Evolutionary conservation across 2,329 filamentous ascomycete species (phyloP), one percentile per base, ranked within the genome.

Genomic region (Ceratocystis destructans): DNA sequence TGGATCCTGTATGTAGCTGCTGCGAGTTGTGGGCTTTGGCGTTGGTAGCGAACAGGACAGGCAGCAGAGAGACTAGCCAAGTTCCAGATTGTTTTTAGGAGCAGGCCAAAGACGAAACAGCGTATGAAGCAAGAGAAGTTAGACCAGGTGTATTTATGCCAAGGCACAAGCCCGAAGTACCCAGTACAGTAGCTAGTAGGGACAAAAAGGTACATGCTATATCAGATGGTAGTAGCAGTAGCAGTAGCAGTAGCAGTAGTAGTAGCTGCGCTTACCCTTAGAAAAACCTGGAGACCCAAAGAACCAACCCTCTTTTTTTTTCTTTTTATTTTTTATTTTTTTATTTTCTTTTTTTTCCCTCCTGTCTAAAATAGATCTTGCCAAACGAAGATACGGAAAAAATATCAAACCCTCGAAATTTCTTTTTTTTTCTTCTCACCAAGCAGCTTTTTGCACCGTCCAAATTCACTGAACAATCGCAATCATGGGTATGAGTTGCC

Each of bases 401-500:
- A 63, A 63, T 48, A 46, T 48, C 61, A 63, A 63, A 41, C 31
- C 46, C 41, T 55, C 53, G 10, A 55, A 55, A 55, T 55, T 41
- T 59, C 45, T 66, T 31, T 63, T 45, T 57, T 46, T 66, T 46
- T 57, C 31, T 59, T 48, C 61, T 62, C 62, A 67, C 41, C 61
- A 62, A 41, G 66, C 65, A 67, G 63, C 48, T 77, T 74, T 77
- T 75, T 77, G 80, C 79, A 79, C 79, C 37, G 75, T 77, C 71
- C 74, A 67, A 65, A 75, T 33, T 31, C 50, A 22, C 74, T 72
- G 70, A 72, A 73, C 75, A 76, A 77, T 78, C 81, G 82, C 82
- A 82, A 85, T 78, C 79, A 85, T 85, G 82, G 79, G 82, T 85
- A 77, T 75, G 81, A 73, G 62, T 69, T 70, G 44, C 41, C 45